Evolutionary conservation across 768 basidiomycete species (phyloP).

Genomic region (Pleurotus platypus): DNA sequence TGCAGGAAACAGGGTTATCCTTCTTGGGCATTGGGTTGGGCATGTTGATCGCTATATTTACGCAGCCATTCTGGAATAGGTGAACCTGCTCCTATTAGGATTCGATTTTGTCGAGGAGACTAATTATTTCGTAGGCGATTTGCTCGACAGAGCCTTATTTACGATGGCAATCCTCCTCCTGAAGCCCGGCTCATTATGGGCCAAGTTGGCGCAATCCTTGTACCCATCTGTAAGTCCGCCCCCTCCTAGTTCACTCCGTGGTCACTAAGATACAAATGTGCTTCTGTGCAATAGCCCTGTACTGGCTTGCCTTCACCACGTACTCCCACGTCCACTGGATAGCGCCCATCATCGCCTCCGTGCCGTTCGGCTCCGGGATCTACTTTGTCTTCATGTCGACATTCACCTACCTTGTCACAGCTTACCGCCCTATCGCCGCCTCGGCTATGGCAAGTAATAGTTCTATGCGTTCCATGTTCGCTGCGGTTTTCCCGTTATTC

Average conservation of each 20-base stretch:
- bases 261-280: conserved; percentile 14
- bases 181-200: conserved; percentile 67
- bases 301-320: conserved; percentile 60
- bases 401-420: conserved; percentile 70
- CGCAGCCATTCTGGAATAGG: conserved; percentile 57
- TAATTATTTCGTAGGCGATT: conserved; percentile 26
- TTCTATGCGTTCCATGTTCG: conserved; percentile 58
- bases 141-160: conserved; percentile 28
- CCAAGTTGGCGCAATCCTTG: conserved; percentile 62
- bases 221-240: conserved; percentile 48
- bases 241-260: conserved; percentile 41
- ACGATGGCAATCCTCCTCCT: conserved; percentile 54
- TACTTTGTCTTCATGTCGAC: conserved; percentile 70
- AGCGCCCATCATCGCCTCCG: conserved; percentile 57
- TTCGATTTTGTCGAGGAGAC: too few species aligned
- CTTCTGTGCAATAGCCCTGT: conserved; percentile 37
- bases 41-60: conserved; percentile 43
- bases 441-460: conserved; percentile 69
- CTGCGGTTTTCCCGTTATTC: conserved; percentile 59
- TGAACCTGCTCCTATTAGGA: conserved; percentile 26
- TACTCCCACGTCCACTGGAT: conserved; percentile 56
- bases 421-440: conserved; percentile 63
- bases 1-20: conserved; percentile 49
- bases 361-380: conserved; percentile 61
- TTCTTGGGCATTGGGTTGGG: conserved; percentile 64